A percentile compares a stretch with the other conserved stretches of the same genome.
Evolutionary conservation across 129 eudicot species (phyloP).

Genomic region (Flaveria robusta): DNA sequence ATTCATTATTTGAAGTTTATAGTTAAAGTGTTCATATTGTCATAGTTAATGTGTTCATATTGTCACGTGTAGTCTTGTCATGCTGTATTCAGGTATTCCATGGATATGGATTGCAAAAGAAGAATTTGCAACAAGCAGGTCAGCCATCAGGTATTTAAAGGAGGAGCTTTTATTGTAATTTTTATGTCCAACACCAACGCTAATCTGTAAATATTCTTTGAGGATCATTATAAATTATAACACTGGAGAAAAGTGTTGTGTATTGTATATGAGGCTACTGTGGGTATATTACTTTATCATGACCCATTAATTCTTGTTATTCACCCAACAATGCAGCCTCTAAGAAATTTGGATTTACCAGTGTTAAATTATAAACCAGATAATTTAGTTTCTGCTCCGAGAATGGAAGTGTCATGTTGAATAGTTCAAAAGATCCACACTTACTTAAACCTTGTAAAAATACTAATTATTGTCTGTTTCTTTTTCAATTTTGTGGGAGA

Average conservation of each 20-base stretch:
- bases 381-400: background rate
- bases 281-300: background rate
- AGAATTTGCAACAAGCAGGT: conserved; percentile 38
- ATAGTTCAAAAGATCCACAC: background rate
- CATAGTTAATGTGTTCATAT: background rate
- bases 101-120: conserved; percentile 46
- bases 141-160: conserved; percentile 47
- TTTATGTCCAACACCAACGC: conserved; percentile 12
- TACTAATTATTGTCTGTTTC: conserved; percentile 22
- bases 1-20: background rate
- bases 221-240: background rate
- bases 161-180: conserved; percentile 5
- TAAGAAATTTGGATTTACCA: conserved; percentile 7
- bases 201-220: background rate
- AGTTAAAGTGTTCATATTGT: background rate
- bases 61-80: background rate
- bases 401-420: background rate
- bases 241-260: background rate
- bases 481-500: conserved; percentile 22
- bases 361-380: background rate
- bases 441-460: background rate
- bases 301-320: background rate
- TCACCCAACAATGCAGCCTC: background rate
- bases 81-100: conserved; percentile 42
- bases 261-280: background rate